Base-by-base conservation (phyloP, 2,329 filamentous ascomycete genomes). In the Trichophyton equinum region DNA sequence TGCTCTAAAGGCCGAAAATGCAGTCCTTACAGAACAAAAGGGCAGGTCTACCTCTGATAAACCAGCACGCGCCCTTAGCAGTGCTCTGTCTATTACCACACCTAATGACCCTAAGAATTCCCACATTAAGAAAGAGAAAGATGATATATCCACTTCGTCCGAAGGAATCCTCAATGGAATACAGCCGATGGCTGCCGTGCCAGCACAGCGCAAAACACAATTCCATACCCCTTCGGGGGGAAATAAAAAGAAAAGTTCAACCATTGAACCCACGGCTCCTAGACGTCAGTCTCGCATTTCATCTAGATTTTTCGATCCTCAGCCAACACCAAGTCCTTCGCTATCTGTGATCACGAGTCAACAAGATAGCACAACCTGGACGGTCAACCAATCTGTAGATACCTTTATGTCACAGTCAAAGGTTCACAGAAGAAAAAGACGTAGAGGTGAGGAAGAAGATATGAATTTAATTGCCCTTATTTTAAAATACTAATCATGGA, bases 321-420 rank as follows among this genome's bases (percentile, higher is more conserved):
- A 67, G 47, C 60, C 64, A 15, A 72, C 68, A n/a, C 69, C 73
- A 22, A 65, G 64, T 63, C 1, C 65, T 63, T 53, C 61, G 9
- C 20, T 60, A 30, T 57, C 49, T 8, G 27, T 57, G 20, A 57
- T 49, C 15, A 57, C 55, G 3, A 60, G 49, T 49, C 62, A 36
- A 36, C 60, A 40, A 57, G 36, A 47, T 9, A 38, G 33, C 30
- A 47, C 40, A 6, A 60, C 55, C n/a, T 61, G 61, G 61, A 58
- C 62, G 3, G 44, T 64, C 5, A 58, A 53, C n/a, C 51, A 59
- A 33, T 62, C 62, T 27, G 57, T 60, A 3, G 60, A 66, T 36
- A 46, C 62, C 18, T 61, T 66, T 18, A 57, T 58, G 59, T 62
- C 61, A 63, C 61, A 60, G 11, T 61, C 33, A 4, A 60, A 64